Evolutionary conservation across 2,329 filamentous ascomycete species (phyloP).

Genomic region (Emergomyces orientalis): DNA sequence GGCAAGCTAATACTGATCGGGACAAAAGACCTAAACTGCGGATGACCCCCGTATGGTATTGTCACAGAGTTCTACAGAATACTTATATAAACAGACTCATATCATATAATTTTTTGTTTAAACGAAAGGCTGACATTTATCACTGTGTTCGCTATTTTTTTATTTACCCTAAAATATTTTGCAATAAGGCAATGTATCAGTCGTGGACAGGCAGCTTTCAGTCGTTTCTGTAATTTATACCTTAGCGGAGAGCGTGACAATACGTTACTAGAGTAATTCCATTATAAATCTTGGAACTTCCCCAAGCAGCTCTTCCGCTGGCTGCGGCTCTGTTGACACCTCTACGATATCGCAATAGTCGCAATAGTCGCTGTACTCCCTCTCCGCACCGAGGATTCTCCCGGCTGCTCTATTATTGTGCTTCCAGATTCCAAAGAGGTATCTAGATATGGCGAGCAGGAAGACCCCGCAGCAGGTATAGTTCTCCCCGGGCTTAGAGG

Average conservation of each 20-base stretch:
- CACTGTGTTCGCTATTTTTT: too few relatives aligned
- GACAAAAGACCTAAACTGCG: neutral
- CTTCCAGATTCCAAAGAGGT: neutral
- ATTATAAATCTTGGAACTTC: neutral
- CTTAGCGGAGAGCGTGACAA: neutral
- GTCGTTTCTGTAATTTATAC: neutral
- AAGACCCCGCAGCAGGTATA: slow-evolving; percentile 64
- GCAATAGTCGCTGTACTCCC: too few relatives aligned
- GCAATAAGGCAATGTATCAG: neutral
- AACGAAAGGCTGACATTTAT: too few relatives aligned
- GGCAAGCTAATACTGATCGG: slow-evolving; percentile 15
- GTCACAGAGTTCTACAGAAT: neutral
- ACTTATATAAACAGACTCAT: too few relatives aligned
- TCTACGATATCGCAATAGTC: neutral
- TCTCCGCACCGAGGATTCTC: neutral
- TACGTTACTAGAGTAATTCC: neutral
- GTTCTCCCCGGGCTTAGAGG: neutral
- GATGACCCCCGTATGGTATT: neutral
- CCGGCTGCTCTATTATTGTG: neutral
- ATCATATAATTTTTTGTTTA: neutral
- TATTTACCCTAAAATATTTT: neutral
- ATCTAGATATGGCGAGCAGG: slow-evolving; percentile 28
- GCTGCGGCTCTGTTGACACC: neutral
- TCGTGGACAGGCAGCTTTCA: neutral
- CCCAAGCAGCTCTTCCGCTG: neutral